Evolutionary conservation across 805 yeast species (phyloP).

Genomic region (Starmera quercuum): DNA sequence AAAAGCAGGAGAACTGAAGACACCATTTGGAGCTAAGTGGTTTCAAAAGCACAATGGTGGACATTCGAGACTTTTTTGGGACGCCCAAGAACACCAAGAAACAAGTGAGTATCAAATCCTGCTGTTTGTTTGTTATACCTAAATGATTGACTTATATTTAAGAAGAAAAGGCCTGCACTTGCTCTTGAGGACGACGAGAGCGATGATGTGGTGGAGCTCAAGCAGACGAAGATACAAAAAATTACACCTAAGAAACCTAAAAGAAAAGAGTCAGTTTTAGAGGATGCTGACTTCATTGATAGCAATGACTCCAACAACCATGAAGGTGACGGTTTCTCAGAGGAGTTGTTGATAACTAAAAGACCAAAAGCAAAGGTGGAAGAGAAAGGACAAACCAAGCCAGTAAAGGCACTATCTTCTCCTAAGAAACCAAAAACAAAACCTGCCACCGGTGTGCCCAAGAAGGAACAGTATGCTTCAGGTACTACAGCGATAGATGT

Average conservation of each 20-base stretch:
- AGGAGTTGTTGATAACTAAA: conserved; percentile 5
- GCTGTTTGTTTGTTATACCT: too few species aligned
- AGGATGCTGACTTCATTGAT: neutral
- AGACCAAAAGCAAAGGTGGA: conserved; percentile 1
- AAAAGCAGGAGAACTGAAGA: neutral
- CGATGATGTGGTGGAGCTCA: conserved; percentile 3
- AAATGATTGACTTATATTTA: conserved; percentile 3
- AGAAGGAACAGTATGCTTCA: too few species aligned
- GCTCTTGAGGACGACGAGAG: conserved; percentile 18
- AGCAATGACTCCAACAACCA: too few species aligned
- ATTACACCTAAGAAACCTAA: neutral
- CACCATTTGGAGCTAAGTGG: neutral
- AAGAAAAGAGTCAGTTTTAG: conserved; percentile 2
- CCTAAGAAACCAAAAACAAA: conserved; percentile 3
- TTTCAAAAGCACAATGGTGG: conserved; percentile 23
- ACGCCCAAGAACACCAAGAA: conserved; percentile 8
- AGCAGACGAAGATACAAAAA: neutral
- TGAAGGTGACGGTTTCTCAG: conserved; percentile 1
- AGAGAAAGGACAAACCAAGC: conserved; percentile 1
- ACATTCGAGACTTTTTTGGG: conserved; percentile 33
- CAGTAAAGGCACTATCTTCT: neutral
- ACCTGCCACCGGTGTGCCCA: conserved; percentile 1
- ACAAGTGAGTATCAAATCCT: conserved; percentile 7
- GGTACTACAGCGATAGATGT: conserved; percentile 44
- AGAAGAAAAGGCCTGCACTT: conserved; percentile 10